Base-by-base conservation (phyloP, 495 filamentous ascomycete genomes). In the Jackrogersella multiformis region DNA sequence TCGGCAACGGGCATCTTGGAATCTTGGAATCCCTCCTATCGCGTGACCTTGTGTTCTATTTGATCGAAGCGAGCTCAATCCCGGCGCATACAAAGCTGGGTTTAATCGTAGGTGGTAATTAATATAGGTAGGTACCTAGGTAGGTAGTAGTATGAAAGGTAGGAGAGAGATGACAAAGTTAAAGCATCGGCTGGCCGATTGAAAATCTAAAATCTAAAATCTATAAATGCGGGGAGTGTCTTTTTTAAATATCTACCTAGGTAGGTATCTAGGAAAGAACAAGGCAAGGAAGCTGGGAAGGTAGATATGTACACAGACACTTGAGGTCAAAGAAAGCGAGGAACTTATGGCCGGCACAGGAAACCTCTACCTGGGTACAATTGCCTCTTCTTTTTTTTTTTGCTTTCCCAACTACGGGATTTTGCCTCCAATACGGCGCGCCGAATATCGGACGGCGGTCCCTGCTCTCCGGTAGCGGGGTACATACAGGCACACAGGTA, bases 1-100 rank as follows among this genome's bases (percentile, higher is more conserved):
- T 91, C 89, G 71, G 89, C 90, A 74, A 83, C 84, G 72, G 93
- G 93, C 93, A 97, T 97, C 64, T 77, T 88, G 70, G 54, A 18
- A 58, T 30, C 44, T 71, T 35, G 46, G 46, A 16, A 42, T 38
- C 6, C 48, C 32, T 45, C 39, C 54, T 63, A 52, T 54, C 39
- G 53, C 45, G 57, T 61, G 44, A 53, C 52, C 49, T 44, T 35
- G 23, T 38, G 15, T 15, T 12, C 13, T 5, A 3, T 18, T 6
- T 6, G n/a, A n/a, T 20, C 15, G 16, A 23, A 35, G n/a, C 38
- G 32, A 30, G 39, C 32, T 54, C 18, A 44, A 55, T 67, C 24
- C 41, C 42, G 52, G 36, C 34, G 32, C 21, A 35, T 42, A 48
- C 46, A 23, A 32, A 16, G n/a, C 32, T 20, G 44, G 20, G 5